These are phyloP conservation scores for Paraphoma chrysanthemicola DNA, from an alignment of 2,329 filamentous ascomycete genomes.

Conservation along the genomic window DNA sequence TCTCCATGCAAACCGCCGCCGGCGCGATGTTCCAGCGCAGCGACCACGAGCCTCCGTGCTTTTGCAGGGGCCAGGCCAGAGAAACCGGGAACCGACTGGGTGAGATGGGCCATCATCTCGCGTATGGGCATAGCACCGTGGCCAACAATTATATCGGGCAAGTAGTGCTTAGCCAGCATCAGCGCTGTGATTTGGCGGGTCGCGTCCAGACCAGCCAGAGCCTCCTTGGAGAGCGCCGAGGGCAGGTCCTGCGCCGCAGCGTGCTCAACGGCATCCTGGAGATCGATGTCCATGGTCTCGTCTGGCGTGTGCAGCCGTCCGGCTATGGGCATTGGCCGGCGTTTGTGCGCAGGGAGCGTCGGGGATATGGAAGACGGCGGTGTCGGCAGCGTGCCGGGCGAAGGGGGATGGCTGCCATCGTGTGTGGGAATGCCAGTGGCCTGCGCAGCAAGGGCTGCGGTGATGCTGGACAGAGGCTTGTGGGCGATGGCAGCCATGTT, in stretches of 20 bases:
- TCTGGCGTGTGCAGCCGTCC: slow-evolving; percentile 55
- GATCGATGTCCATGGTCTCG: slow-evolving; percentile 80
- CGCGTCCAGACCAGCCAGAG: slow-evolving; percentile 68
- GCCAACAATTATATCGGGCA: slow-evolving; percentile 87
- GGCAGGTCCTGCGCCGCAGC: slow-evolving; percentile 54
- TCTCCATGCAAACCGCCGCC: slow-evolving; percentile 68
- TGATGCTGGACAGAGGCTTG: slow-evolving; percentile 51
- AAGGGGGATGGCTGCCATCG: slow-evolving; percentile 34
- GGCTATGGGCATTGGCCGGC: slow-evolving; percentile 62
- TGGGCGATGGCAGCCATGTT: slow-evolving; percentile 46
- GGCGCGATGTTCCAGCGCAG: slow-evolving; percentile 82
- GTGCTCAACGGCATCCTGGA: slow-evolving; percentile 71
- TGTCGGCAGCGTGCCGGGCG: slow-evolving; percentile 71
- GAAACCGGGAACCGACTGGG: slow-evolving; percentile 91
- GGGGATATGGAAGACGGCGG: slow-evolving; percentile 96
- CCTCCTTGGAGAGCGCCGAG: slow-evolving; percentile 55
- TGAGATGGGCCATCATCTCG: slow-evolving; percentile 93
- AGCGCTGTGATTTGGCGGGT: slow-evolving; percentile 82
- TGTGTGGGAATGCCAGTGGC: slow-evolving; percentile 39
- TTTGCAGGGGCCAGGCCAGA: slow-evolving; percentile 87
- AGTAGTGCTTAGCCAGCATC: slow-evolving; percentile 86
- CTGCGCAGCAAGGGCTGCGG: slow-evolving; percentile 47
- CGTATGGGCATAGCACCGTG: slow-evolving; percentile 93
- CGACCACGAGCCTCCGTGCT: slow-evolving; percentile 89
- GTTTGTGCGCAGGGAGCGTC: slow-evolving; percentile 79